Evolutionary conservation across 495 filamentous ascomycete species (phyloP), one percentile per base, ranked within the genome.

Genomic region (Trichoderma virens): DNA sequence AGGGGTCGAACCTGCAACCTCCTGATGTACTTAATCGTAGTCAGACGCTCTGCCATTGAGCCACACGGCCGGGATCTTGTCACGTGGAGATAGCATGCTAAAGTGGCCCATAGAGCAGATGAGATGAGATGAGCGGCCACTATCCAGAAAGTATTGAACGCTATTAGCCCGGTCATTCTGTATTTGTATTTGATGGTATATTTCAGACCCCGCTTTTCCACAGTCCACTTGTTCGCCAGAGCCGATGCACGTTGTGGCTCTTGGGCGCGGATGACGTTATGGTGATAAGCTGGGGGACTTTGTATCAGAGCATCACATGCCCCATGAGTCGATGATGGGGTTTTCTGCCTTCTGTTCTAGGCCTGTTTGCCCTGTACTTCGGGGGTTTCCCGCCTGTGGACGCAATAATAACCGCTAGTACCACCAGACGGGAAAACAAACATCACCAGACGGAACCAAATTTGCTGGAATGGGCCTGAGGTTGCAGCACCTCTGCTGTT

Each of bases 31-130:
- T 56, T 16, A n/a, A 3, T 56, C 51, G 51, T 56, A 56, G 51
- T 56, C 51, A 56, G 51, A 56, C 51, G 51, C 51, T 56, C 51
- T 56, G 51, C 51, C 51, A 56, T 56, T 56, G 51, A 56, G 51
- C 51, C 51, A 56, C 51, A 56, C 51, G 51, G 51, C 51, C 51
- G 51, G 51, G 51, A 56, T 56, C 51, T 56, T 56, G 51, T 56
- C 51, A 56, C 51, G 51, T 56, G 51, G 51, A 56, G 51, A 16
- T 14, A 5, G 1, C 9, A 16, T 28, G 51, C 51, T 56, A 56
- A 56, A 56, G 25, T 25, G 9, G 5, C 7, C 18, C 25, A 56
- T 35, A 35, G 34, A 35, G 2, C 34, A 3, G 34, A 35, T 28
- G 51, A 56, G 51, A 56, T 28, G 25, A 30, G 25, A 56, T n/a